A percentile compares a stretch with the other conserved stretches of the same genome.
Evolutionary conservation across 257 asterid species (phyloP).

Genomic region (Nicotiana attenuata): DNA sequence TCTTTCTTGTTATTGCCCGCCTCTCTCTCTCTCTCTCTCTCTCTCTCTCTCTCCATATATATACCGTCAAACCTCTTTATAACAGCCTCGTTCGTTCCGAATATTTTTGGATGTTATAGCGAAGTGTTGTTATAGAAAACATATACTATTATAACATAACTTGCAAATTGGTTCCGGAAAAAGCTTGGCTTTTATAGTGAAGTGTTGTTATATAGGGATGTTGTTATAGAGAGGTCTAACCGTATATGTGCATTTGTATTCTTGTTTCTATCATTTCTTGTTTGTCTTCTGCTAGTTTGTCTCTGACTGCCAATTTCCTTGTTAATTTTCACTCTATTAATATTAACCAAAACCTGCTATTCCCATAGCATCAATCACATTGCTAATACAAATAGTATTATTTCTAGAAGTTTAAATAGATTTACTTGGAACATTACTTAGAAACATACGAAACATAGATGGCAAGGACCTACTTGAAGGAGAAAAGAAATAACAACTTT

Average conservation of each 20-base stretch:
- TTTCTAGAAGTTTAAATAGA: neutral
- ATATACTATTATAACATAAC: too few species aligned
- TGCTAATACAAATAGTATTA: neutral
- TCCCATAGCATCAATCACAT: neutral
- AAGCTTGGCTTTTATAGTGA: too few species aligned
- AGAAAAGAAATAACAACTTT: neutral
- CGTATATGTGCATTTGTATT: neutral
- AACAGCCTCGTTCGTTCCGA: too few species aligned
- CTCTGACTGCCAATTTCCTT: neutral
- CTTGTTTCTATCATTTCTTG: neutral
- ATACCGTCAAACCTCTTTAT: too few species aligned
- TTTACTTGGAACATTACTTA: neutral
- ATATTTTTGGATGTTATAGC: too few species aligned
- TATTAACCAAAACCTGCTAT: neutral
- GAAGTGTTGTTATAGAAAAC: too few species aligned
- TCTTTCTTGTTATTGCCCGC: neutral
- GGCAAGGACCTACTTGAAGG: neutral
- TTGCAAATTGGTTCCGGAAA: too few species aligned
- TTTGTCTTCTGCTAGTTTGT: neutral
- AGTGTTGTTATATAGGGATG: too few species aligned
- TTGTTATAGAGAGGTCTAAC: too few species aligned
- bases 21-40: too few species aligned
- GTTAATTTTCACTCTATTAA: too few species aligned
- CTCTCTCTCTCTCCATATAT: too few species aligned
- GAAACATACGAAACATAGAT: neutral